Conservation (phyloP, 257 asterid genomes). For the Datura wrightii region DNA sequence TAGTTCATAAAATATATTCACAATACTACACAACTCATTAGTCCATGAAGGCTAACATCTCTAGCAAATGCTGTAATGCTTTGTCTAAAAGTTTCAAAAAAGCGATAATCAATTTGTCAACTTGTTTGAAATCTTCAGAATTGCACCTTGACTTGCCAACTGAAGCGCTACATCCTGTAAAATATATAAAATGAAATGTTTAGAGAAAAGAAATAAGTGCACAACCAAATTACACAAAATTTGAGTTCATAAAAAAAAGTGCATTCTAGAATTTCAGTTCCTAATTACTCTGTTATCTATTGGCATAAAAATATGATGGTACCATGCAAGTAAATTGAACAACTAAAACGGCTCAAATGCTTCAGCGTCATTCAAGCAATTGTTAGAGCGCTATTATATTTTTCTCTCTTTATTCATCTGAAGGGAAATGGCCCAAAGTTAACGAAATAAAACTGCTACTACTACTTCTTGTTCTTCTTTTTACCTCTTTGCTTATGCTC, state of each 20-base stretch:
- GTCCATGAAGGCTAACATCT: not conserved
- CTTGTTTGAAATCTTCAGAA: not conserved
- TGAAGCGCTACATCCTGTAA: not conserved
- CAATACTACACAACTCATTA: too few relatives aligned
- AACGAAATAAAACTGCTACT: not conserved
- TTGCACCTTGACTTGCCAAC: not conserved
- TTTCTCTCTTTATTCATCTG: too few relatives aligned
- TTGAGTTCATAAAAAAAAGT: not conserved
- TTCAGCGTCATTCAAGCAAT: too few relatives aligned
- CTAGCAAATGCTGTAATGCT: too few relatives aligned
- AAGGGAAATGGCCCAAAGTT: not conserved
- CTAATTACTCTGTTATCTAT: too few relatives aligned
- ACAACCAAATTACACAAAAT: not conserved
- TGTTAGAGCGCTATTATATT: too few relatives aligned
- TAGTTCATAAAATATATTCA: too few relatives aligned
- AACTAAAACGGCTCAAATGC: too few relatives aligned
- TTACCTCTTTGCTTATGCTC: slow-evolving; percentile 72
- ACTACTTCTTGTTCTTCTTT: slow-evolving; percentile 45
- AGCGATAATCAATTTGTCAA: too few relatives aligned
- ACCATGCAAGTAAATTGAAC: too few relatives aligned
- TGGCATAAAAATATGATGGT: too few relatives aligned
- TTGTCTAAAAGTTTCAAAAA: too few relatives aligned
- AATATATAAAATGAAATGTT: not conserved
- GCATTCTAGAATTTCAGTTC: not conserved
- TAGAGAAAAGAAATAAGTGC: not conserved